Conservation (phyloP, 306 rosid species). For the Cyamopsis tetragonoloba region DNA sequence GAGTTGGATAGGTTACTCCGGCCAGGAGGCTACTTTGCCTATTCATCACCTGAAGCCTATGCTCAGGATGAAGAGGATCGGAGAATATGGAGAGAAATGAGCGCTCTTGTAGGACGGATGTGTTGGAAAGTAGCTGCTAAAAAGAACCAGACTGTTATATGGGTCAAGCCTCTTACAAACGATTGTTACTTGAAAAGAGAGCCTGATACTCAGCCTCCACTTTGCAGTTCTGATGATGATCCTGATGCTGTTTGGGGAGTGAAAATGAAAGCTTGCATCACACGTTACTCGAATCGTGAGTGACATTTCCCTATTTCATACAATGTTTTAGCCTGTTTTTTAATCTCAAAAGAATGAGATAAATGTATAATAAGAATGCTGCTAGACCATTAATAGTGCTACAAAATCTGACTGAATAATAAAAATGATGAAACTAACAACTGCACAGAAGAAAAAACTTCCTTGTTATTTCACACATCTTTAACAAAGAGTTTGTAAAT, state of each 20-base stretch:
- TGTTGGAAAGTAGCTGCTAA: slow-evolving; percentile 89
- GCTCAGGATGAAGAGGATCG: slow-evolving; percentile 95
- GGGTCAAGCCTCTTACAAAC: slow-evolving; percentile 93
- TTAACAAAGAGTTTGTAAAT: neutral
- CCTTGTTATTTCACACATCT: neutral
- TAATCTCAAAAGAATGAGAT: neutral
- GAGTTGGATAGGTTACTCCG: slow-evolving; percentile 89
- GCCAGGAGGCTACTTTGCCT: slow-evolving; percentile 93
- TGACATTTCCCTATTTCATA: slow-evolving; percentile 22
- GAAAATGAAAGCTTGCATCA: slow-evolving; percentile 82
- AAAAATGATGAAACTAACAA: slow-evolving; percentile 4
- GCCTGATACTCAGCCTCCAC: slow-evolving; percentile 69
- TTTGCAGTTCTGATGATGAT: slow-evolving; percentile 72
- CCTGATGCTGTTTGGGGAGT: slow-evolving; percentile 86
- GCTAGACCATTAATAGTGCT: neutral
- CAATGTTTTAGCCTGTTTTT: slow-evolving; percentile 3
- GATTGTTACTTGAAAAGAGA: slow-evolving; percentile 75
- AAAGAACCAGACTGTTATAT: slow-evolving; percentile 84
- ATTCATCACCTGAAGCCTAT: slow-evolving; percentile 95
- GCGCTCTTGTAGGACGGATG: slow-evolving; percentile 66
- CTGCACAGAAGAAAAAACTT: neutral
- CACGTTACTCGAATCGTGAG: slow-evolving; percentile 77
- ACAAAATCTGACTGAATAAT: neutral
- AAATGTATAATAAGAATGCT: neutral
- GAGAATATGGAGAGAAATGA: slow-evolving; percentile 87